A percentile compares a stretch with the other conserved stretches of the same genome.
Evolutionary conservation across 148 eudicot genomes (phyloP).

Genomic region (Nyssa sinensis): DNA sequence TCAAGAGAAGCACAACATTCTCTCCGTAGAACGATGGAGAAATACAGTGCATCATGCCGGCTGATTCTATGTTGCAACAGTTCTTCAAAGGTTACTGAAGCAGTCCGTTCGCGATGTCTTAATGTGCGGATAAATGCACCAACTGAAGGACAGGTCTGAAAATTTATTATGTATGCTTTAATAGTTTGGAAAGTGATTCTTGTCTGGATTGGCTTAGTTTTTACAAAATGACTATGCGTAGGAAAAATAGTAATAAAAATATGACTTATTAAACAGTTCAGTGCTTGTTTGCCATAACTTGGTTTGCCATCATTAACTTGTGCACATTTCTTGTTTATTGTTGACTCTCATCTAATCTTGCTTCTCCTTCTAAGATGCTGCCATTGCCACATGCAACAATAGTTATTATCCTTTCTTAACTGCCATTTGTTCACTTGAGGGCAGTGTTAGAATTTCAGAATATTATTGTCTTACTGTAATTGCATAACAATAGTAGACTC

Average conservation of each 20-base stretch:
- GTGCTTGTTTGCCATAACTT: background rate
- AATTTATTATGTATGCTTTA: background rate
- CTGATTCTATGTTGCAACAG: conserved; percentile 91
- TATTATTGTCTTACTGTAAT: background rate
- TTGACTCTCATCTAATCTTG: no score
- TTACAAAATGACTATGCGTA: background rate
- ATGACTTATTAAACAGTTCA: background rate
- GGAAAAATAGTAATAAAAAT: background rate
- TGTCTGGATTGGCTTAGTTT: background rate
- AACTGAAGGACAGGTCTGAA: conserved; percentile 63
- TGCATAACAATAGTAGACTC: background rate
- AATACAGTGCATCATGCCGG: conserved; percentile 90
- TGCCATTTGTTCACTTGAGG: background rate
- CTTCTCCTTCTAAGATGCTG: no score
- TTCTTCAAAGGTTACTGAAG: conserved; percentile 94
- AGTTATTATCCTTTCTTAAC: background rate
- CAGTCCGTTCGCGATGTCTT: conserved; percentile 92
- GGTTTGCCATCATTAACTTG: no score
- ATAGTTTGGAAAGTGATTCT: background rate
- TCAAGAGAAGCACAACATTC: conserved; percentile 98
- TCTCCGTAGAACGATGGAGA: conserved; percentile 94
- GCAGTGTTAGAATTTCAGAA: background rate
- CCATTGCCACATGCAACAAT: background rate
- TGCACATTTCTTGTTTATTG: no score
- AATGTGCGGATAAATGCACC: conserved; percentile 87